Percentiles rank a stretch among this genome's conserved stretches.
Evolutionary conservation across 108 stramenopile genomes (phyloP).

Genomic region (Halocafeteria seosinensis): DNA sequence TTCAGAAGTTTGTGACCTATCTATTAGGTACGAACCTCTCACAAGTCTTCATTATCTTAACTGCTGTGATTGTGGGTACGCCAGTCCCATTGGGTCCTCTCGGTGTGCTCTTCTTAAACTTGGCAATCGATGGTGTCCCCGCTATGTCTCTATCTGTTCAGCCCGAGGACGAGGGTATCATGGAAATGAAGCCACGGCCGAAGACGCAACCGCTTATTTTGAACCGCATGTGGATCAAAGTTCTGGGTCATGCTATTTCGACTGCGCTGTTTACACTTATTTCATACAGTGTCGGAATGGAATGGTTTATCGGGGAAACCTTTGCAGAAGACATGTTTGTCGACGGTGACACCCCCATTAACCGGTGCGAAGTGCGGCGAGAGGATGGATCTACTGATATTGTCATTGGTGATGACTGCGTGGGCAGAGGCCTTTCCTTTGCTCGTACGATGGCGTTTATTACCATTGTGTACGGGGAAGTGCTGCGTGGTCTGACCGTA

Average conservation of each 20-base stretch:
- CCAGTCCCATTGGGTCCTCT: constrained; percentile 9
- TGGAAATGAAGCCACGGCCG: constrained; percentile 28
- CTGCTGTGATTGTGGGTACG: constrained; percentile 3
- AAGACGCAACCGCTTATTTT: background rate
- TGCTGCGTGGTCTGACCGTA: background rate
- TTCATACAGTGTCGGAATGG: background rate
- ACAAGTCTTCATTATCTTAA: constrained; percentile 14
- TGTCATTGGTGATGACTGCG: background rate
- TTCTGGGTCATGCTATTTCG: background rate
- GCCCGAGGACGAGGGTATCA: constrained; percentile 35
- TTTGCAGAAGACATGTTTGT: background rate
- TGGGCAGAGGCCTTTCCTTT: background rate
- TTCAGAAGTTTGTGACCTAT: constrained; percentile 33
- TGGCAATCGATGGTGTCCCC: constrained; percentile 41
- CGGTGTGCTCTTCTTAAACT: constrained; percentile 27
- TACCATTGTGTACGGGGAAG: background rate
- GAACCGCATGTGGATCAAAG: background rate
- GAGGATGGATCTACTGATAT: background rate
- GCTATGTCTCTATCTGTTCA: constrained; percentile 46
- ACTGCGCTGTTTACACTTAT: background rate
- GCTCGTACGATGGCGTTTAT: constrained; percentile 5
- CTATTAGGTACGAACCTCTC: constrained; percentile 11
- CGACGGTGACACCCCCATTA: background rate
- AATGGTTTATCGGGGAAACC: background rate
- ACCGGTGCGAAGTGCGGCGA: background rate